phyloP scores from a whole-genome alignment of 1,284 basidiomycete species.

The Porodaedalea pini region DNA sequence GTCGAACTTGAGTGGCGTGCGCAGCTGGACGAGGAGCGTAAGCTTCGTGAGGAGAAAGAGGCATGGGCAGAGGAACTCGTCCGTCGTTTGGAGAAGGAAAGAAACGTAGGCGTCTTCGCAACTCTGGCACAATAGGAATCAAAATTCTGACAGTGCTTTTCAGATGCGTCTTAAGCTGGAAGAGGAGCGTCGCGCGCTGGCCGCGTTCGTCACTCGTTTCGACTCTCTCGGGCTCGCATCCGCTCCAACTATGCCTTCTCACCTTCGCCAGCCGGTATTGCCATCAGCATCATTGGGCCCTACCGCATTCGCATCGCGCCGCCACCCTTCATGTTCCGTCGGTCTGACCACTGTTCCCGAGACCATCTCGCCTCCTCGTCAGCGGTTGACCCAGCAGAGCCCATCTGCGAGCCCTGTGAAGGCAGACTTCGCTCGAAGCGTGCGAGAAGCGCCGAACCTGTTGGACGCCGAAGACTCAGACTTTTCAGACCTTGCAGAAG shows the following conservation, averaged over 20 bases:
- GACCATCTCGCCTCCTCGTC: neutral
- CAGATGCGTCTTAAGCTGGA: conserved; percentile 57
- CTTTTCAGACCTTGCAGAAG: conserved; percentile 14
- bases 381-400: no score
- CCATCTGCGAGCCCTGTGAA: conserved; percentile 18
- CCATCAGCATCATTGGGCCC: conserved; percentile 3
- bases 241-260: conserved; percentile 33
- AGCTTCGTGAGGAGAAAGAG: conserved; percentile 61
- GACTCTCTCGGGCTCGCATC: conserved; percentile 58
- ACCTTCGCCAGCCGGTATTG: conserved; percentile 15
- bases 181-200: conserved; percentile 68
- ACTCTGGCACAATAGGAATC: conserved; percentile 9
- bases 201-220: conserved; percentile 74
- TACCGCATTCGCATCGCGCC: conserved; percentile 3
- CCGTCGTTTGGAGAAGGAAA: conserved; percentile 71
- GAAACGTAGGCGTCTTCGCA: conserved; percentile 41
- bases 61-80: conserved; percentile 69
- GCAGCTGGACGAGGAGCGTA: conserved; percentile 59
- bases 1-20: conserved; percentile 75
- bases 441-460: conserved; percentile 8
- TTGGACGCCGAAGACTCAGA: conserved; percentile 5
- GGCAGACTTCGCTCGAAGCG: conserved; percentile 12
- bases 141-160: conserved; percentile 23
- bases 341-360: conserved; percentile 10
- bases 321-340: conserved; percentile 1